A percentile compares a stretch with the other conserved stretches of the same genome.
These are phyloP conservation scores for Bacidia gigantensis DNA, from an alignment of 495 filamentous ascomycete genomes.

Conservation along the genomic window DNA sequence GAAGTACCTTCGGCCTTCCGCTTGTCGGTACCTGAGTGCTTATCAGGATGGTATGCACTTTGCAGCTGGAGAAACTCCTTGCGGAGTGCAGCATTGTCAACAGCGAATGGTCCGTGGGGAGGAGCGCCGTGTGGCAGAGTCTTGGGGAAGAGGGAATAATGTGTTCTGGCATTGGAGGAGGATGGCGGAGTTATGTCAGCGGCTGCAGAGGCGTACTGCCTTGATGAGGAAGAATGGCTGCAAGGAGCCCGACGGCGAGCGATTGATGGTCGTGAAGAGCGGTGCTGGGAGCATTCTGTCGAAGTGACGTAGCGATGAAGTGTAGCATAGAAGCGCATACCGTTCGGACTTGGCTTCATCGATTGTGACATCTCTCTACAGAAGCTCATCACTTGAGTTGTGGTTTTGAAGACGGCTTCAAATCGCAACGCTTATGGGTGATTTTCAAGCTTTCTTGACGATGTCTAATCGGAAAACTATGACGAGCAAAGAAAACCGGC, in stretches of 20 bases:
- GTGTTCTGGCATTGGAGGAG: conserved; percentile 22
- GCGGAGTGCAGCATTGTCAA: conserved; percentile 52
- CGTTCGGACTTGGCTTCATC: background rate
- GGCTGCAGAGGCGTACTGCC: background rate
- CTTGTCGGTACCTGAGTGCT: conserved; percentile 44
- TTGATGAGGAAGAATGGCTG: background rate
- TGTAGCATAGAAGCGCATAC: conserved; percentile 6
- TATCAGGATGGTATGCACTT: conserved; percentile 68
- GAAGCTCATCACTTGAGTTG: too few species aligned
- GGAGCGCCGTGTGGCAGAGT: conserved; percentile 73
- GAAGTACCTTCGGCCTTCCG: conserved; percentile 56
- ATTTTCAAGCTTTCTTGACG: too few species aligned
- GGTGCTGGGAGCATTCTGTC: conserved; percentile 1
- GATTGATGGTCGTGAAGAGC: background rate
- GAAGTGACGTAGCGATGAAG: conserved; percentile 9
- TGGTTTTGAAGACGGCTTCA: too few species aligned
- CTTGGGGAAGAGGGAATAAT: conserved; percentile 81
- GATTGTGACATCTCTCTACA: background rate
- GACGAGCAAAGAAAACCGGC: too few species aligned
- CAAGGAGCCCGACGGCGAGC: background rate
- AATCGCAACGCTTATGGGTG: too few species aligned
- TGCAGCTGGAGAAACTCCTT: conserved; percentile 81
- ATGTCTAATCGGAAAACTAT: too few species aligned
- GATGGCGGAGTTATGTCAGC: background rate
- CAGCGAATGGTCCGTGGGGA: conserved; percentile 58